Conservation (phyloP, 495 filamentous ascomycete species). For the Aspergillus campestris region DNA sequence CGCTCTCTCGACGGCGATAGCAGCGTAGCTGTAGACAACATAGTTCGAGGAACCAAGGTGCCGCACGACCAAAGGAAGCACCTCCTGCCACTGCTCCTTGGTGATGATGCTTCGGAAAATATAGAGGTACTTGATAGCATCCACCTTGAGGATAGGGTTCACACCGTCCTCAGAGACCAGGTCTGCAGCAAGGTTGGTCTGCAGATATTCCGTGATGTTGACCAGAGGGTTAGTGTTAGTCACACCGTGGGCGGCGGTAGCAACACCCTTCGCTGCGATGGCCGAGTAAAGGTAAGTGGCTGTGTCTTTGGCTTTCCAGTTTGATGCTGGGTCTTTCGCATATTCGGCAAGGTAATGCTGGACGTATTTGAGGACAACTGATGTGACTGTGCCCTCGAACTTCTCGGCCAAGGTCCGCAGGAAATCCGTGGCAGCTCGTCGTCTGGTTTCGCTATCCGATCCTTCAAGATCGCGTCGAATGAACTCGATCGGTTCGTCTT, state of each 20-base stretch:
- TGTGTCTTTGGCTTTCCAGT: conserved; percentile 97
- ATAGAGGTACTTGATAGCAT: conserved; percentile 95
- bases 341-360: conserved; percentile 68
- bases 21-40: conserved; percentile 94
- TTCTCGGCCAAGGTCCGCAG: conserved; percentile 76
- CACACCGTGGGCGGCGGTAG: conserved; percentile 79
- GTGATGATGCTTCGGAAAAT: conserved; percentile 86
- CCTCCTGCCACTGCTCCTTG: conserved; percentile 77
- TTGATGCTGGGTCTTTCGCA: conserved; percentile 52
- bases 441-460: conserved; percentile 86
- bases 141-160: conserved; percentile 85
- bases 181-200: conserved; percentile 78
- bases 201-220: conserved; percentile 87
- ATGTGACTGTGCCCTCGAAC: conserved; percentile 76
- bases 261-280: conserved; percentile 81
- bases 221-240: conserved; percentile 76
- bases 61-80: conserved; percentile 82
- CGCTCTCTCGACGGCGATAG: conserved; percentile 85
- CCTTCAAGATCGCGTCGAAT: conserved; percentile 94
- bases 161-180: conserved; percentile 56
- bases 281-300: conserved; percentile 92
- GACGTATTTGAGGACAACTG: conserved; percentile 72
- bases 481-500: conserved; percentile 98
- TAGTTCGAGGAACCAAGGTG: conserved; percentile 82
- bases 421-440: conserved; percentile 91